Percentiles rank a stretch among this genome's conserved stretches.
Conservation (phyloP, 2,329 filamentous ascomycete species). For the Fusarium sp. region DNA sequence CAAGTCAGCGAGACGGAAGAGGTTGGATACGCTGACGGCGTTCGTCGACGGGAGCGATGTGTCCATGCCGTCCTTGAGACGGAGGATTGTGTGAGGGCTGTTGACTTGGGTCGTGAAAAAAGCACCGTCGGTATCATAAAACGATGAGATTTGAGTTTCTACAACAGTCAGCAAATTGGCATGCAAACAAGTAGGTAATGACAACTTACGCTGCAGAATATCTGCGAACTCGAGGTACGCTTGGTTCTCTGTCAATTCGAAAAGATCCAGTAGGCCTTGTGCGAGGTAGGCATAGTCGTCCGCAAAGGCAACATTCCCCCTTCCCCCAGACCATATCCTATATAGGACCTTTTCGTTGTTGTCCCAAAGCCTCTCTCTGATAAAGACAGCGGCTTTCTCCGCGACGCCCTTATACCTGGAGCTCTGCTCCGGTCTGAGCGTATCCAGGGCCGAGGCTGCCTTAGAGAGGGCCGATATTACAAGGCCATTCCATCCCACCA, state of each 20-base stretch:
- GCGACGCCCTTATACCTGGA: slow-evolving; percentile 76
- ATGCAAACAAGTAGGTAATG: background rate
- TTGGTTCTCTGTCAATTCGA: slow-evolving; percentile 85
- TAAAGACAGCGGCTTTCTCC: slow-evolving; percentile 77
- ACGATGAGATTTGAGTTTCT: slow-evolving; percentile 82
- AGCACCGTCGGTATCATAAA: slow-evolving; percentile 79
- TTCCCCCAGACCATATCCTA: slow-evolving; percentile 79
- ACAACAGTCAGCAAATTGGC: slow-evolving; percentile 19
- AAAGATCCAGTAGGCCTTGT: slow-evolving; percentile 85
- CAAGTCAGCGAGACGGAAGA: slow-evolving; percentile 83
- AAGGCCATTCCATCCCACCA: slow-evolving; percentile 90
- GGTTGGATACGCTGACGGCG: slow-evolving; percentile 85
- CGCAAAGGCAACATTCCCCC: slow-evolving; percentile 81
- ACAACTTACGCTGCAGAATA: slow-evolving; percentile 76
- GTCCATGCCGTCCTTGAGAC: slow-evolving; percentile 96
- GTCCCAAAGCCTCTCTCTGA: slow-evolving; percentile 82
- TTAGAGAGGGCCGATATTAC: slow-evolving; percentile 87
- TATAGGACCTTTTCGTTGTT: slow-evolving; percentile 73
- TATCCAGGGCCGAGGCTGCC: slow-evolving; percentile 77
- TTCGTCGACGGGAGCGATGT: slow-evolving; percentile 92
- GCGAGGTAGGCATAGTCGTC: slow-evolving; percentile 96
- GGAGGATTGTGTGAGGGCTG: slow-evolving; percentile 81
- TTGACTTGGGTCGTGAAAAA: slow-evolving; percentile 80
- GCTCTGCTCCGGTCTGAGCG: slow-evolving; percentile 70
- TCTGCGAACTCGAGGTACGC: slow-evolving; percentile 85